Evolutionary conservation across 345 rosid species (phyloP).

Genomic region (Fremontodendron californicum): DNA sequence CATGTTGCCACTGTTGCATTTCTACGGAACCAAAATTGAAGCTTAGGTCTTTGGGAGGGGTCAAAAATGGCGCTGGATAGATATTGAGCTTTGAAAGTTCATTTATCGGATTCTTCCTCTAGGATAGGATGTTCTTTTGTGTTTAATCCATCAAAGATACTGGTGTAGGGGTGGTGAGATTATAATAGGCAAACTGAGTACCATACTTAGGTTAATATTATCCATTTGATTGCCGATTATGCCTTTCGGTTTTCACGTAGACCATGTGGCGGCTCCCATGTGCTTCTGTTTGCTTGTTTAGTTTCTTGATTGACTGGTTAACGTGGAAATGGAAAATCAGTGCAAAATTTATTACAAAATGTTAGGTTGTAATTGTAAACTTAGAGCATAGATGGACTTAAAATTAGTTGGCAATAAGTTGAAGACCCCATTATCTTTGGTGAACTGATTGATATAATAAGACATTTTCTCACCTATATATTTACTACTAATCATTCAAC

Average conservation of each 20-base stretch:
- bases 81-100: too few relatives aligned
- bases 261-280: not conserved
- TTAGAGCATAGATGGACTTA: too few relatives aligned
- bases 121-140: not conserved
- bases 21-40: constrained; percentile 44
- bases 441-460: too few relatives aligned
- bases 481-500: too few relatives aligned
- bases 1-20: constrained; percentile 94
- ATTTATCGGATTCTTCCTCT: not conserved
- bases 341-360: not conserved
- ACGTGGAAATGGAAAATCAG: not conserved
- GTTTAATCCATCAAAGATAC: not conserved
- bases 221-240: not conserved
- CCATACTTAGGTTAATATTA: too few relatives aligned
- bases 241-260: not conserved
- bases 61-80: too few relatives aligned
- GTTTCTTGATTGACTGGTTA: not conserved
- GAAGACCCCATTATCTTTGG: too few relatives aligned
- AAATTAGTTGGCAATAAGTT: too few relatives aligned
- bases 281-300: not conserved
- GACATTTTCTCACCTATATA: too few relatives aligned
- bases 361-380: too few relatives aligned
- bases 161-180: not conserved
- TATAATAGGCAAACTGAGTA: too few relatives aligned
- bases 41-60: not conserved